Conservation (phyloP, 2,329 filamentous ascomycete species). For the Cordyceps sp. region DNA sequence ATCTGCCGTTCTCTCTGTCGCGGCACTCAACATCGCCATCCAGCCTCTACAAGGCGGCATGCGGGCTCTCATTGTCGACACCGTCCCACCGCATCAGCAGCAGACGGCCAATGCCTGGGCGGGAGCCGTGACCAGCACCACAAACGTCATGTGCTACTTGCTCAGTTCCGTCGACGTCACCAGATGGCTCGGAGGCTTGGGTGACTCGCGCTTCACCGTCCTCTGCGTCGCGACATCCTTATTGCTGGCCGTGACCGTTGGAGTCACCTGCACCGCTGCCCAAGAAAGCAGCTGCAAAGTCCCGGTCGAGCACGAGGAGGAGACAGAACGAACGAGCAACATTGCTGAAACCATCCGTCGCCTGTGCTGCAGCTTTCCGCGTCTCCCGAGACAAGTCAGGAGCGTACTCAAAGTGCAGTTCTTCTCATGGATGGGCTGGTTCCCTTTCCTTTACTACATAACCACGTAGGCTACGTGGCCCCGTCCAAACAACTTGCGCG, state of each 20-base stretch:
- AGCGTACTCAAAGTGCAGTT: constrained; percentile 72
- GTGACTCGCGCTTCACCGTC: constrained; percentile 81
- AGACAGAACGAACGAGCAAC: no score
- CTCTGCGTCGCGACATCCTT: constrained; percentile 75
- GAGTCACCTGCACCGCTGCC: constrained; percentile 52
- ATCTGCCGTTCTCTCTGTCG: constrained; percentile 60
- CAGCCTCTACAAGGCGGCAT: constrained; percentile 94
- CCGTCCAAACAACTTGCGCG: no score
- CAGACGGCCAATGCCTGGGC: constrained; percentile 92
- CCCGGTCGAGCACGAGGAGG: no score
- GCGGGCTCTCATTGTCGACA: constrained; percentile 85
- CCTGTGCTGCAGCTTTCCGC: constrained; percentile 68
- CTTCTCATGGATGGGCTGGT: constrained; percentile 89
- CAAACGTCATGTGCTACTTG: constrained; percentile 81
- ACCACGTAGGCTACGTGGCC: no score
- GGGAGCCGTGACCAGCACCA: constrained; percentile 67
- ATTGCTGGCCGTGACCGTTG: constrained; percentile 50
- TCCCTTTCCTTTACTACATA: constrained; percentile 90
- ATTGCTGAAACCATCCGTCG: no score
- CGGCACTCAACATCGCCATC: constrained; percentile 84
- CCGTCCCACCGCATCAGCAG: constrained; percentile 82
- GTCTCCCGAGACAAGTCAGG: constrained; percentile 64
- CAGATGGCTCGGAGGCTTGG: constrained; percentile 59
- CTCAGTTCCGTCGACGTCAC: constrained; percentile 75
- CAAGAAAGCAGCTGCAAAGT: no score